These are phyloP conservation scores for Aureobasidium pullulans DNA, from an alignment of 2,329 filamentous ascomycete genomes.

Conservation along the genomic window DNA sequence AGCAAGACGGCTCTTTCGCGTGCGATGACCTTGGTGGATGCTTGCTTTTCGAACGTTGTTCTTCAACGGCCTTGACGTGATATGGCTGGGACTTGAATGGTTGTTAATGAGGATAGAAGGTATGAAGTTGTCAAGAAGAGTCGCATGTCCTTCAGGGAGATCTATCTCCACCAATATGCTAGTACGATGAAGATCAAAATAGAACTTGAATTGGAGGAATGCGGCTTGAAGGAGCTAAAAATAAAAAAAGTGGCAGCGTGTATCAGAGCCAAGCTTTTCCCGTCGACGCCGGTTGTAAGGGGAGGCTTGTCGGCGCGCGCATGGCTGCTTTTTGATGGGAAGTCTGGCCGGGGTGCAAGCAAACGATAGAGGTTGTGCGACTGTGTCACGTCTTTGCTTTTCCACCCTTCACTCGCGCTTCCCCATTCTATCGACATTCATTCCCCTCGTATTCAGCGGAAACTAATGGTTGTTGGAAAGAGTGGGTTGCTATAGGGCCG, in stretches of 20 bases:
- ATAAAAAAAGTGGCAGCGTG: neutral
- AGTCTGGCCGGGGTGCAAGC: neutral
- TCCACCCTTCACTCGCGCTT: neutral
- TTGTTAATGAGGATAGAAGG: neutral
- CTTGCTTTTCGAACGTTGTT: slow-evolving; percentile 9
- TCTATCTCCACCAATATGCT: neutral
- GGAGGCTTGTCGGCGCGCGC: neutral
- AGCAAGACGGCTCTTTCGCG: neutral
- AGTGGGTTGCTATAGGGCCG: neutral
- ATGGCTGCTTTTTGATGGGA: neutral
- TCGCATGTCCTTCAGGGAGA: too few species aligned
- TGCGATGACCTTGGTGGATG: slow-evolving; percentile 1
- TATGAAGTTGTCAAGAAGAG: neutral
- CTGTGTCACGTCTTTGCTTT: neutral
- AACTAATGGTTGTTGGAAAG: neutral
- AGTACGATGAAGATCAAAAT: neutral
- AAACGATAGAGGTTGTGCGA: neutral
- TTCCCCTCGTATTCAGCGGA: neutral
- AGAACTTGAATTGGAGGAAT: neutral
- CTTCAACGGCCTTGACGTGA: neutral
- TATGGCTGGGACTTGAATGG: neutral
- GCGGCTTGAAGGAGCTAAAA: neutral
- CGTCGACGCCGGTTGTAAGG: neutral
- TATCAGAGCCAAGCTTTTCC: neutral
- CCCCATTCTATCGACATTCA: neutral